Base-by-base conservation (phyloP, 139 green algal genomes). In the Microglena sp. region DNA sequence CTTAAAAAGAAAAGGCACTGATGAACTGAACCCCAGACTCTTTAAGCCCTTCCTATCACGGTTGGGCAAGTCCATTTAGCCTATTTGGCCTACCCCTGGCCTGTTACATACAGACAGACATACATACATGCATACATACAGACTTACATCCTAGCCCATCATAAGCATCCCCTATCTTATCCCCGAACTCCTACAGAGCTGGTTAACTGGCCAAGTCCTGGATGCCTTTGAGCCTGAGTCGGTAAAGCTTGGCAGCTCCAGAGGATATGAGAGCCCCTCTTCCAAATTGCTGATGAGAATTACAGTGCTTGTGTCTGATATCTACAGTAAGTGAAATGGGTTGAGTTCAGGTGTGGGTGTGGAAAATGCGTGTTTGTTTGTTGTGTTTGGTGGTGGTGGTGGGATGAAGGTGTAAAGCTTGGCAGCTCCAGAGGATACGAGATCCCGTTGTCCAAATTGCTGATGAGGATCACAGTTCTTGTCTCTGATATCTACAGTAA, bases 181-280 rank as follows among this genome's bases (percentile, higher is more conserved):
- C n/a, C n/a, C n/a, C n/a, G n/a, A n/a, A n/a, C n/a, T n/a, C 4
- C 31, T 43, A 28, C 82, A 94, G 86, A 94, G 86, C 67, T 93
- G 78, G 71, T 18, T 90, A n/a, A 80, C 82, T 65, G 90, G 90
- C 0, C 57, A 81, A 60, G 31, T 87, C 7, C n/a, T 98, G 6
- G 22, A 68, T 5, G 5, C 11, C 0, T 69, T 87, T 26, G 88
- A 97, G 55, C 89, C 89, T 0, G 74, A 69, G 1, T 78, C 89
- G 2, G 71, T 98, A 22, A 82, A 69, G 1, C 73, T 96, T 24
- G 33, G 58, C 0, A 60, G 55, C n/a, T n/a, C n/a, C n/a, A n/a
- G n/a, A n/a, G n/a, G n/a, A n/a, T n/a, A n/a, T n/a, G n/a, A n/a
- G n/a, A n/a, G n/a, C n/a, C n/a, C n/a, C n/a, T n/a, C n/a, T n/a